Conservation (phyloP, 1,139 yeast species). For the Geotrichum phurueaensis region DNA sequence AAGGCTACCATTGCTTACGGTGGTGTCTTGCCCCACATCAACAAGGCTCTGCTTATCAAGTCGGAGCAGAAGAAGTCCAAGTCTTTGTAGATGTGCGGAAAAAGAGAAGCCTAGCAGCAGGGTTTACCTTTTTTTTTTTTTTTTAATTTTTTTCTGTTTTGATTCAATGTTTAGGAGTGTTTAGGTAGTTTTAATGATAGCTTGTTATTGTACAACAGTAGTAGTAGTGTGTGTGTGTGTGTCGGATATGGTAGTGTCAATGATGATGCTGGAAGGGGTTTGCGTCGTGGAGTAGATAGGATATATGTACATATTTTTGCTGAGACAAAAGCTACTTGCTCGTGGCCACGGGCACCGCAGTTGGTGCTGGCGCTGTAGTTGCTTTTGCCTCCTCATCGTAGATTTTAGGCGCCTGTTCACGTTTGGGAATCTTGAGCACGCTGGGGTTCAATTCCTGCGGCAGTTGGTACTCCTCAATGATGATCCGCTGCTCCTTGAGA, state of each 20-base stretch:
- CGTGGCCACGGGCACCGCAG: background rate
- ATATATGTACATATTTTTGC: background rate
- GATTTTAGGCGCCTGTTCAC: constrained; percentile 4
- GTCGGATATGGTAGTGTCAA: background rate
- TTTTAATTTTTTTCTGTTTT: background rate
- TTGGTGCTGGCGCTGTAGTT: background rate
- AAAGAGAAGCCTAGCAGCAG: background rate
- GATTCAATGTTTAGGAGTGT: background rate
- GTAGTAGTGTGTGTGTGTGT: background rate
- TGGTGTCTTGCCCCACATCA: constrained; percentile 98
- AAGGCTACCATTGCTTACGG: constrained; percentile 98
- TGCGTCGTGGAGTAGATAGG: background rate
- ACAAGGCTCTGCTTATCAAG: constrained; percentile 86
- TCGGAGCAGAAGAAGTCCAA: constrained; percentile 77
- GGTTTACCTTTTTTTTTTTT: background rate
- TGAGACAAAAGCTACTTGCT: background rate
- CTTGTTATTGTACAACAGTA: background rate
- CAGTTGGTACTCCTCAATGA: constrained; percentile 44
- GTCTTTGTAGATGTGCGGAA: constrained; percentile 7
- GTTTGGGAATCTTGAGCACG: constrained; percentile 34
- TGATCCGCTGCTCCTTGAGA: constrained; percentile 40
- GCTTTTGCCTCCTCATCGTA: constrained; percentile 8
- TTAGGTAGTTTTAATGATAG: background rate
- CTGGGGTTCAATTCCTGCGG: constrained; percentile 46
- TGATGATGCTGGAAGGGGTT: background rate